Base-by-base conservation (phyloP, 352 stramenopile genomes). In the Phytophthora capsici region DNA sequence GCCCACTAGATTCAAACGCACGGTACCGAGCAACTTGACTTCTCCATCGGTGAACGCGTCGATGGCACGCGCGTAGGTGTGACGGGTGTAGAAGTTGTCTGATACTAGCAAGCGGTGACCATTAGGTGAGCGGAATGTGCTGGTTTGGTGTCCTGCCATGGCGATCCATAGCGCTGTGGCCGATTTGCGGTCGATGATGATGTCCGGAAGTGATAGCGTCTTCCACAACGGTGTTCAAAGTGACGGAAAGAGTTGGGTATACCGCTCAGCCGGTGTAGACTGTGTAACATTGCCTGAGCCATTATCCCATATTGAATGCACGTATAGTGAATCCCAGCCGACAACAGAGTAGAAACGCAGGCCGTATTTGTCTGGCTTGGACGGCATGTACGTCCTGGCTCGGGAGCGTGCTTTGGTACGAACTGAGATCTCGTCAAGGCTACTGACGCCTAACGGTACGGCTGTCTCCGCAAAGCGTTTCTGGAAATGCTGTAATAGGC, bases 251-350 rank as follows among this genome's bases (percentile, higher is more conserved):
- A 25, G 1, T 3, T 30, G 14, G 1, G 45, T 63, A n/a, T 63
- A 63, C 0, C 56, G 56, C 13, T 16, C 34, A 2, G 16, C 6
- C 5, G 56, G 56, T 2, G 45, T 25, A 3, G n/a, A 30, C 5
- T 6, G n/a, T n/a, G n/a, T n/a, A n/a, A n/a, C n/a, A n/a, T n/a
- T n/a, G n/a, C n/a, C n/a, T n/a, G n/a, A n/a, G 14, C 44, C 43
- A 34, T 54, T 63, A 14, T 63, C 55, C 55, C 55, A 63, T 16
- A 63, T 14, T 14, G 13, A 25, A 19, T 63, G 55, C 0, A 55
- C 23, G 22, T 63, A 63, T 0, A 63, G 12, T 0, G 44, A 48
- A 3, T 19, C 13, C 44, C 55, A 55, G 0, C 20, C 44, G 2
- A 62, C 43, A 4, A 48, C 38, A 13, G 52, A 38, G 28, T 59